phyloP scores from a whole-genome alignment of 2,329 filamentous ascomycete species.

The Pseudocercospora eumusae region DNA sequence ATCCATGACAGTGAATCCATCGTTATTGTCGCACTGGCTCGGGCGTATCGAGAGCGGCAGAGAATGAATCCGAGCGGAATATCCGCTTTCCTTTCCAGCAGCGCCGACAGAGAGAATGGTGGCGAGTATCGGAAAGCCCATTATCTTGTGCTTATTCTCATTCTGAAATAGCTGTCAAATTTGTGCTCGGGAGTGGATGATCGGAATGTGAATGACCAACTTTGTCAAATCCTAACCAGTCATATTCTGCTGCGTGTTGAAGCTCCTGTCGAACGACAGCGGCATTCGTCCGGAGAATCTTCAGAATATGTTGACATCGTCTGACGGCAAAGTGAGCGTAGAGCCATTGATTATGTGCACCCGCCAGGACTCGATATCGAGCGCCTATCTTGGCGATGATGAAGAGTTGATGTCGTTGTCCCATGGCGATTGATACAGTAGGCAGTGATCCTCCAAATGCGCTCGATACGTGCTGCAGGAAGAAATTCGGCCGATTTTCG shows the following conservation, averaged over 20 bases:
- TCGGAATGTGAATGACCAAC: not conserved
- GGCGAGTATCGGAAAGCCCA: not conserved
- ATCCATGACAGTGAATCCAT: conserved; percentile 16
- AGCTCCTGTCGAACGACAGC: conserved; percentile 13
- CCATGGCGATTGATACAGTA: too few species aligned
- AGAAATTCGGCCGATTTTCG: not conserved
- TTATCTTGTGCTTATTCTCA: not conserved
- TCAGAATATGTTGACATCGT: conserved; percentile 12
- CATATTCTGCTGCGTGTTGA: not conserved
- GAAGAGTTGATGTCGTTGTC: too few species aligned
- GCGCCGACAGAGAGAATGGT: not conserved
- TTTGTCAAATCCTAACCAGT: conserved; percentile 5
- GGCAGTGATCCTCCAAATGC: too few species aligned
- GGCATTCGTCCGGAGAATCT: conserved; percentile 9
- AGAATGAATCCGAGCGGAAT: not conserved
- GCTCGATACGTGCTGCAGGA: not conserved
- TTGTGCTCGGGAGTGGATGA: not conserved
- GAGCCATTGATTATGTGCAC: conserved; percentile 31
- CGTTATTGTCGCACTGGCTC: conserved; percentile 12
- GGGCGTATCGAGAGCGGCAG: not conserved
- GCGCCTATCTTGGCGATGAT: too few species aligned
- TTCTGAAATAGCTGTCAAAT: not conserved
- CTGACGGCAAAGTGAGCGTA: conserved; percentile 24
- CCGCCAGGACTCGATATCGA: conserved; percentile 23
- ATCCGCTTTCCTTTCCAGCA: not conserved